Evolutionary conservation across 768 basidiomycete species (phyloP).

Genomic region (Erythrobasidium yunnanense): DNA sequence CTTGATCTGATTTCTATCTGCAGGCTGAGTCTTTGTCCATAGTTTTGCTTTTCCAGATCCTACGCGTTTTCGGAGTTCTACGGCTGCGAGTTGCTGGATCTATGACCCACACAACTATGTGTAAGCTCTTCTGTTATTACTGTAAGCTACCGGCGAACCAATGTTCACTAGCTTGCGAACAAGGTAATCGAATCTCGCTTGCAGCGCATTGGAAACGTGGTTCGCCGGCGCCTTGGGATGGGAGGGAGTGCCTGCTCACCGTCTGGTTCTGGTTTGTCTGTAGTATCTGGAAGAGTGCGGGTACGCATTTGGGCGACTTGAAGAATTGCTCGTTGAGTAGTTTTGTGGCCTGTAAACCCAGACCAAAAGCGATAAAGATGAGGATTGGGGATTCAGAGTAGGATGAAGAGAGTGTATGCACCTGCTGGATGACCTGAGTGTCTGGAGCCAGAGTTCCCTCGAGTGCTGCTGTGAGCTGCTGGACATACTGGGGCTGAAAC

Average conservation of each 20-base stretch:
- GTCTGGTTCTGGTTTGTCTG: background rate
- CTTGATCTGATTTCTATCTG: constrained; percentile 13
- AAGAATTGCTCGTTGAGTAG: constrained; percentile 85
- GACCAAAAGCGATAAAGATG: too few relatives aligned
- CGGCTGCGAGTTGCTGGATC: constrained; percentile 93
- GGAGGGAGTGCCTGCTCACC: too few relatives aligned
- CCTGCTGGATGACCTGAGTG: constrained; percentile 76
- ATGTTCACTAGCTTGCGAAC: too few relatives aligned
- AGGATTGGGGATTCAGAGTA: too few relatives aligned
- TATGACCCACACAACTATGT: too few relatives aligned
- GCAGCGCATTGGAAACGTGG: too few relatives aligned
- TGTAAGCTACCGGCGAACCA: too few relatives aligned
- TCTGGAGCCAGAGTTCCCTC: constrained; percentile 76
- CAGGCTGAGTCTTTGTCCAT: background rate
- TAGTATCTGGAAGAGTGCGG: constrained; percentile 69
- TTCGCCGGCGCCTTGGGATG: too few relatives aligned
- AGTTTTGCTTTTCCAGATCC: constrained; percentile 20
- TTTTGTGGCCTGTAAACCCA: constrained; percentile 74
- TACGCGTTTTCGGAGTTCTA: constrained; percentile 71
- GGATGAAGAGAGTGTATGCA: too few relatives aligned
- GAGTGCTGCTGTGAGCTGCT: constrained; percentile 73
- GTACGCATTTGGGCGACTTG: constrained; percentile 78
- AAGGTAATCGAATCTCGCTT: too few relatives aligned
- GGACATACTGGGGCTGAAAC: constrained; percentile 51
- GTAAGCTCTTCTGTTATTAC: too few relatives aligned